These are phyloP conservation scores for Sordariomycetes sp. DNA, from an alignment of 2,329 filamentous ascomycete genomes.

Conservation along the genomic window DNA sequence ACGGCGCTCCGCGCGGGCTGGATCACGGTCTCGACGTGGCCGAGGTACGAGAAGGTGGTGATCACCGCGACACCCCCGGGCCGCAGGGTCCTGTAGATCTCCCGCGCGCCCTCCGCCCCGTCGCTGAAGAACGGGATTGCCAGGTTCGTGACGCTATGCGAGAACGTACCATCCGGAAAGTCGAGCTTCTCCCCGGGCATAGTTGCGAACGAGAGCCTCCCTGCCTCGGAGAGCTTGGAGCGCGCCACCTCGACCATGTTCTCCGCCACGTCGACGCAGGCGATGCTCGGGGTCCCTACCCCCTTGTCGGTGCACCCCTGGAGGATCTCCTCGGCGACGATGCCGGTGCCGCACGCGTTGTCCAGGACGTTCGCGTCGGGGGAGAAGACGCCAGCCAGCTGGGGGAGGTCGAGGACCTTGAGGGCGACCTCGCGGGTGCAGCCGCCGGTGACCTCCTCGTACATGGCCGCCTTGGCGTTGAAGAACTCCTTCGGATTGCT, in stretches of 20 bases:
- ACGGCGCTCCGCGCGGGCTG: constrained; percentile 7
- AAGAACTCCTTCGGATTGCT: not conserved
- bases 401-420: constrained; percentile 4
- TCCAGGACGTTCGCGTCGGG: constrained; percentile 14
- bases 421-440: constrained; percentile 9
- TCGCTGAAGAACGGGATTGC: constrained; percentile 19
- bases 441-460: constrained; percentile 10
- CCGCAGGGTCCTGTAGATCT: constrained; percentile 21
- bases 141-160: constrained; percentile 22
- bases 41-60: not conserved
- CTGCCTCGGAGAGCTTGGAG: not conserved
- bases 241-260: constrained; percentile 8
- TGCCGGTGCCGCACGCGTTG: constrained; percentile 12
- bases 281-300: constrained; percentile 1
- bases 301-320: too few species aligned
- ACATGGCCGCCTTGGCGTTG: constrained; percentile 7
- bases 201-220: constrained; percentile 4
- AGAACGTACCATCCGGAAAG: constrained; percentile 17
- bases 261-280: constrained; percentile 7
- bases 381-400: constrained; percentile 44
- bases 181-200: constrained; percentile 10
- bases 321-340: constrained; percentile 8
- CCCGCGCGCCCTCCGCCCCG: constrained; percentile 16
- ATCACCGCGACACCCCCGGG: constrained; percentile 13
- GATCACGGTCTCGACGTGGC: constrained; percentile 6